Base-by-base conservation (phyloP, 108 stramenopile species). In the Bacterosira constricta region DNA sequence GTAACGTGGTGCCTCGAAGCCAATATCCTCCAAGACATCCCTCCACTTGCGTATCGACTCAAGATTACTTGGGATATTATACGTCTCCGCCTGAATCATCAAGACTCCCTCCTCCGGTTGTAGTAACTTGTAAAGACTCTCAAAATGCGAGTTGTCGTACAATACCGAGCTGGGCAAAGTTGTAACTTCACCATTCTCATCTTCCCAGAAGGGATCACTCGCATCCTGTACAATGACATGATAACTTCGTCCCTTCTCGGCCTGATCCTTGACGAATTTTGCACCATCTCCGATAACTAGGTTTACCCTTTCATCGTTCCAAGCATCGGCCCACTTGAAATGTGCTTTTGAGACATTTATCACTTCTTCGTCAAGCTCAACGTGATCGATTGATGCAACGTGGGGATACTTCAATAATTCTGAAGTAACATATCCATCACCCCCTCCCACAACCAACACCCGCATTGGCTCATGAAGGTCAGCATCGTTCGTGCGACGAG, bases 151-250 rank as follows among this genome's bases (percentile, higher is more conserved):
- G 34, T 71, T 46, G 37, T 85, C 69, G 54, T 89, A 93, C 36
- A 93, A 64, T 4, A 78, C 84, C 51, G 71, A 69, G n/a, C 87
- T 88, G 11, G 92, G 92, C 6, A 89, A 41, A 4, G 75, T 73
- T 2, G 76, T 76, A 37, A 74, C 61, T 0, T 63, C 61, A 1
- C 92, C 92, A 53, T 83, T 79, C 10, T 58, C 34, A n/a, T 80
- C 84, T 10, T 79, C 69, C 41, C 72, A 79, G 67, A 80, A 93
- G 4, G 89, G 92, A 81, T 93, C 92, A 10, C 81, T 83, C 0
- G 87, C 85, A 76, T 93, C 92, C 71, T 93, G 92, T 58, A 93
- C 77, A 53, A 93, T 90, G 7, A 90, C 83, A 78, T 93, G 88
- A 66, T 93, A 93, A 17, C 52, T 70, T 23, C 44, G 37, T 52